phyloP scores from a whole-genome alignment of 768 basidiomycete genomes.

The Neoboletus magnificus region DNA sequence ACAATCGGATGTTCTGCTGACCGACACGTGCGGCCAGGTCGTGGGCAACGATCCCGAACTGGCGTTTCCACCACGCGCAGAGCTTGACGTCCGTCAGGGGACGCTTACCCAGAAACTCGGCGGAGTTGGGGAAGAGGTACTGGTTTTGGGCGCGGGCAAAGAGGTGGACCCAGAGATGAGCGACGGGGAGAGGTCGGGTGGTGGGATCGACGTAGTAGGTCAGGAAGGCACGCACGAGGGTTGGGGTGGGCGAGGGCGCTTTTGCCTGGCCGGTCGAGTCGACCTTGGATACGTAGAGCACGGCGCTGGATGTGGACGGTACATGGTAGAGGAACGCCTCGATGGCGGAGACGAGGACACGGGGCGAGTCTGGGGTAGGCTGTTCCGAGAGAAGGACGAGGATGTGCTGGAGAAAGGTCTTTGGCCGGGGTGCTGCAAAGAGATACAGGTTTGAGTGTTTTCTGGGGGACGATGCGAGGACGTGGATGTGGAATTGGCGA shows the following conservation, averaged over 20 bases:
- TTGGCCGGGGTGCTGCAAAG: conserved; percentile 64
- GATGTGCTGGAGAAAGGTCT: conserved; percentile 70
- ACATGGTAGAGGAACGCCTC: conserved; percentile 76
- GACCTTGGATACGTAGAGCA: conserved; percentile 91
- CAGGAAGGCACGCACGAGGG: conserved; percentile 67
- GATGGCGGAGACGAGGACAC: conserved; percentile 72
- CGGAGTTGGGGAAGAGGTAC: conserved; percentile 91
- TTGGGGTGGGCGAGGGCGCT: conserved; percentile 62
- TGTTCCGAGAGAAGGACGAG: conserved; percentile 74
- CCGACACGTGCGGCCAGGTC: conserved; percentile 31
- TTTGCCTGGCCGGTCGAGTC: conserved; percentile 83
- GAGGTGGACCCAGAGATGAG: conserved; percentile 75
- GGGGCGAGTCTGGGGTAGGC: conserved; percentile 42
- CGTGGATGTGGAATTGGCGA: conserved; percentile 72
- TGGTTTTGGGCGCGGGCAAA: conserved; percentile 90
- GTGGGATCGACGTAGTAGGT: conserved; percentile 56
- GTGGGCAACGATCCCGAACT: conserved; percentile 55
- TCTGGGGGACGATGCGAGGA: conserved; percentile 63
- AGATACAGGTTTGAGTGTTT: conserved; percentile 72
- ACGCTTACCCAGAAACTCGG: conserved; percentile 63
- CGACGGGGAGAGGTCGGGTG: conserved; percentile 57
- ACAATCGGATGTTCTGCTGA: conserved; percentile 33
- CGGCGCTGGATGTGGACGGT: conserved; percentile 61
- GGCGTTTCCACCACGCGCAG: conserved; percentile 90
- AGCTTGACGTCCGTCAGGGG: conserved; percentile 75